Evolutionary conservation across 768 basidiomycete species (phyloP).

Genomic region (Hemileccinum impolitum): DNA sequence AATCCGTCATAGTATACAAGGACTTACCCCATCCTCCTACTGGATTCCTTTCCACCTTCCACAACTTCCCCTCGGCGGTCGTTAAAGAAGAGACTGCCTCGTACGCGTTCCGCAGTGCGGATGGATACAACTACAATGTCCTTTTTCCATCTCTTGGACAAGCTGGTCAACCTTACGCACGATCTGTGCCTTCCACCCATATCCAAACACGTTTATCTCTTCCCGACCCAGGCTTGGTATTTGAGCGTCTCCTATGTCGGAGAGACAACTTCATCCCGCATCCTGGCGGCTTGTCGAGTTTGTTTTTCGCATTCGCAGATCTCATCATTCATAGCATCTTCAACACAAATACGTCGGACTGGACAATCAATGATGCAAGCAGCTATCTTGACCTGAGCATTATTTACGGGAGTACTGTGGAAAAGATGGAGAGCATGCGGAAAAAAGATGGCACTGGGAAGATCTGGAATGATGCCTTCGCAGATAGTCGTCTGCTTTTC

Average conservation of each 20-base stretch:
- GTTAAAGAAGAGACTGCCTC: constrained; percentile 20
- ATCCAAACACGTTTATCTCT: constrained; percentile 42
- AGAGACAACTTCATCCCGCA: constrained; percentile 43
- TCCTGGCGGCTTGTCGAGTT: constrained; percentile 65
- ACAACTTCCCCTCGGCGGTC: not conserved
- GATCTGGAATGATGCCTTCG: constrained; percentile 67
- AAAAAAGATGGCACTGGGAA: constrained; percentile 62
- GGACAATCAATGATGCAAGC: constrained; percentile 57
- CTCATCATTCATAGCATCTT: constrained; percentile 74
- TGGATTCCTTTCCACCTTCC: constrained; percentile 41
- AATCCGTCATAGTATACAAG: constrained; percentile 54
- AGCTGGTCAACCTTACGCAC: constrained; percentile 65
- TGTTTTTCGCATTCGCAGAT: constrained; percentile 80
- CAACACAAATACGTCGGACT: constrained; percentile 47
- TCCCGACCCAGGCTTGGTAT: constrained; percentile 66
- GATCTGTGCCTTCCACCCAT: constrained; percentile 53
- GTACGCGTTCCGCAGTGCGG: constrained; percentile 56
- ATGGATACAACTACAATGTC: constrained; percentile 61
- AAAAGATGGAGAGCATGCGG: constrained; percentile 48
- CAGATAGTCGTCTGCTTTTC: constrained; percentile 58
- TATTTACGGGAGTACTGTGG: constrained; percentile 61
- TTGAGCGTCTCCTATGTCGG: constrained; percentile 61
- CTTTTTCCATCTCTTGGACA: constrained; percentile 52
- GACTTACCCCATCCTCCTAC: constrained; percentile 76
- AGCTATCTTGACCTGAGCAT: constrained; percentile 77